Percentiles rank a stretch among this genome's conserved stretches.
phyloP scores from a whole-genome alignment of 768 basidiomycete species.

The Mycena olivaceomarginata region DNA sequence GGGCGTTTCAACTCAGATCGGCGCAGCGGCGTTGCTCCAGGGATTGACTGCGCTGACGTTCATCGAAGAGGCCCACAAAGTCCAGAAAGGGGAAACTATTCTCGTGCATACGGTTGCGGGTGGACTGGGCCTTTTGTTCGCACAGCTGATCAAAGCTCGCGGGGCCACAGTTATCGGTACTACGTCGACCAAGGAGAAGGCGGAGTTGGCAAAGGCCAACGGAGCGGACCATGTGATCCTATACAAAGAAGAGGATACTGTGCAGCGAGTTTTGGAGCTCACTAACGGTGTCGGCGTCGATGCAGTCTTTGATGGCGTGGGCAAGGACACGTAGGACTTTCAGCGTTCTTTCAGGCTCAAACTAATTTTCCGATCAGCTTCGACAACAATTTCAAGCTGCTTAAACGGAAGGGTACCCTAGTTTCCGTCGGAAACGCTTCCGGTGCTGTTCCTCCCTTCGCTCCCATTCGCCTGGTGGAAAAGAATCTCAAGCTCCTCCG shows the following conservation, averaged over 20 bases:
- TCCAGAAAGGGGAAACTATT: conserved; percentile 86
- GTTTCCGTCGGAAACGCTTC: conserved; percentile 96
- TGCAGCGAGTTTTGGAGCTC: conserved; percentile 82
- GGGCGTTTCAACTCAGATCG: conserved; percentile 73
- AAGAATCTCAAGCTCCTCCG: conserved; percentile 90
- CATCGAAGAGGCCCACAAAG: conserved; percentile 89
- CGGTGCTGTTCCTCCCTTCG: conserved; percentile 86
- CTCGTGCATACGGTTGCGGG: conserved; percentile 95
- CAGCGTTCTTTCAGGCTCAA: conserved; percentile 13
- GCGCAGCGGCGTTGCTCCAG: conserved; percentile 83
- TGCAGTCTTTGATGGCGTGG: conserved; percentile 96
- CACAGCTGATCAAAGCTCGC: conserved; percentile 80
- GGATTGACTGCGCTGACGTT: conserved; percentile 88
- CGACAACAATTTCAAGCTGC: conserved; percentile 87
- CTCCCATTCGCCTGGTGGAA: conserved; percentile 80
- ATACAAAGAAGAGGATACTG: conserved; percentile 85
- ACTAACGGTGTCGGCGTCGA: conserved; percentile 90
- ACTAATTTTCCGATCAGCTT: conserved; percentile 65
- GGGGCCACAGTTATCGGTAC: conserved; percentile 97
- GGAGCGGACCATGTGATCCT: conserved; percentile 94
- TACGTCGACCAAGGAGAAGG: conserved; percentile 90
- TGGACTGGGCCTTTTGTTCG: conserved; percentile 84
- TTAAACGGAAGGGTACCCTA: conserved; percentile 91
- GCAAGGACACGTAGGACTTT: conserved; percentile 89
- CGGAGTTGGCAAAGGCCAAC: conserved; percentile 82